Evolutionary conservation across 1,139 yeast species (phyloP), one percentile per base, ranked within the genome.

Genomic region (Maudiozyma humilis): DNA sequence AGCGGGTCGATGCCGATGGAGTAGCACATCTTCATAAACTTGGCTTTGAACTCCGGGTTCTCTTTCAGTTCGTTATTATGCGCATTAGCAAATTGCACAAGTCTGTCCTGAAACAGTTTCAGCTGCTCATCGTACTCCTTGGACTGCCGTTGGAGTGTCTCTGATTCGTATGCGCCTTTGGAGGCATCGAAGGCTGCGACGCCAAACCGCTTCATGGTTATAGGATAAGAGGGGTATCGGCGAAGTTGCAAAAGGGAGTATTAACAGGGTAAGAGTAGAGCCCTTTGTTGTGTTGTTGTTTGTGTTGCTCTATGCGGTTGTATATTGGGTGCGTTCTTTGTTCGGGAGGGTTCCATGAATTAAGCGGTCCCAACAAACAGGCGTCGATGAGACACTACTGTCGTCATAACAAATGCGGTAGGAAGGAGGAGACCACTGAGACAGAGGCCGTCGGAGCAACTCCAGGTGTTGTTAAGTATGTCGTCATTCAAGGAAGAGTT

Each of bases 1-100:
- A 86, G 62, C 1, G 95, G 91, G 58, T 87, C 95, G n/a, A 86
- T 78, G 1, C 95, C 95, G 16, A 85, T 79, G 56, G 82, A 78
- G 18, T 73, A 70, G 54, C 95, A 84, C 72, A 87, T 79, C 48
- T 76, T 75, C 38, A 85, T 77, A 63, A 87, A 86, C 57, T 82
- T 80, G 23, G 73, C 67, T 37, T 91, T 66, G 58, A 85, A 79
- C 47, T 79, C 79, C 1, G 79, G 72, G 56, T 83, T 81, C 44
- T 68, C 70, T 44, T 75, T 67, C 44, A 87, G 80, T 53, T 83
- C 88, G 13, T 71, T 68, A 23, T 76, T 73, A 54, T 80, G 79
- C 14, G 75, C 78, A 42, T 66, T 67, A n/a, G 89, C 88, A 63
- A 79, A 79, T 47, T 72, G 72, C 20, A 79, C 65, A 37, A 81